phyloP scores from a whole-genome alignment of 176 grass and related monocot species.

The bread wheat (Triticum aestivum) region IWGSC_CS_RefSeq_v2.1 NC_057812.1:228690074-228690573 shows the following conservation, averaged over 20 bases:
- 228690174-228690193: background rate
- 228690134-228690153: background rate
- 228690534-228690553: too few species aligned
- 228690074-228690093: background rate
- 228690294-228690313: background rate
- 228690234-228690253: background rate
- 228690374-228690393: background rate
- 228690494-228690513: background rate
- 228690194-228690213: background rate
- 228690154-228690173: background rate
- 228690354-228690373: background rate
- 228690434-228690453: background rate
- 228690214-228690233: background rate
- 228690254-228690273: background rate
- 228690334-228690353: background rate
- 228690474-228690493: too few species aligned
- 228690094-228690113: background rate
- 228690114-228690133: background rate
- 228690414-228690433: background rate
- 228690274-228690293: background rate
- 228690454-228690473: background rate
- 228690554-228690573: too few species aligned
- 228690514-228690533: background rate
- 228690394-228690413: background rate
- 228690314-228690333: background rate